Conservation (phyloP, 192 early-diverging fungal species). For the Podila clonocystis region DNA sequence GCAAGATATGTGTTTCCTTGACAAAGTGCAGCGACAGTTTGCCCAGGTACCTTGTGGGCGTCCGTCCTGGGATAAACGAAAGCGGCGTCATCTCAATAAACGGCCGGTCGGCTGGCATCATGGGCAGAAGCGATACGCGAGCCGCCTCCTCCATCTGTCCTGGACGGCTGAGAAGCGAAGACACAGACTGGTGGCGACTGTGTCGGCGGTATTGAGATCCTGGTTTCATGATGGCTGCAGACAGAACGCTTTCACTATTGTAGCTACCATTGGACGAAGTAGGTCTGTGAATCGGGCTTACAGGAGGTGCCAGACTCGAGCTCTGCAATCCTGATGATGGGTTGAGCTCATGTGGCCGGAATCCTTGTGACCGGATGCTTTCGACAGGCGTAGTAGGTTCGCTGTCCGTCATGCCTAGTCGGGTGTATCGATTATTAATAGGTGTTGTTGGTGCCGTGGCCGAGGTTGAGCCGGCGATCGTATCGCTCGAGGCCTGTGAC, state of each 20-base stretch:
- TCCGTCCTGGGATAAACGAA: conserved; percentile 66
- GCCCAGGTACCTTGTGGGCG: conserved; percentile 68
- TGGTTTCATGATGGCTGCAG: background rate
- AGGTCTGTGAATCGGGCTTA: conserved; percentile 1
- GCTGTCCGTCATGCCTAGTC: conserved; percentile 6
- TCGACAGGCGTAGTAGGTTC: conserved; percentile 22
- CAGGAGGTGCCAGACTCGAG: conserved; percentile 22
- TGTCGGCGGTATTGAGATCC: conserved; percentile 6
- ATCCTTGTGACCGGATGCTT: background rate
- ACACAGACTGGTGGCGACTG: conserved; percentile 18
- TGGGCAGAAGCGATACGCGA: conserved; percentile 14
- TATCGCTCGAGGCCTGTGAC: conserved; percentile 1
- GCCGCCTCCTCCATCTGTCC: background rate
- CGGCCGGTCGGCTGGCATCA: conserved; percentile 31
- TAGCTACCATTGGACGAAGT: conserved; percentile 23
- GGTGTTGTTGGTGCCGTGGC: conserved; percentile 21
- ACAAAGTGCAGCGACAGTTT: conserved; percentile 85
- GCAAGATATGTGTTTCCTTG: conserved; percentile 70
- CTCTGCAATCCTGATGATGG: background rate
- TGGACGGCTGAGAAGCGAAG: conserved; percentile 12
- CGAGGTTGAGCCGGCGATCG: conserved; percentile 12
- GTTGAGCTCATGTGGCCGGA: conserved; percentile 2
- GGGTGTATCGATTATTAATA: conserved; percentile 7
- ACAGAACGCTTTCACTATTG: conserved; percentile 13
- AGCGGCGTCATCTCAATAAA: conserved; percentile 75